Base-by-base conservation (phyloP, 2,329 filamentous ascomycete species). In the Penicillium sp. region DNA sequence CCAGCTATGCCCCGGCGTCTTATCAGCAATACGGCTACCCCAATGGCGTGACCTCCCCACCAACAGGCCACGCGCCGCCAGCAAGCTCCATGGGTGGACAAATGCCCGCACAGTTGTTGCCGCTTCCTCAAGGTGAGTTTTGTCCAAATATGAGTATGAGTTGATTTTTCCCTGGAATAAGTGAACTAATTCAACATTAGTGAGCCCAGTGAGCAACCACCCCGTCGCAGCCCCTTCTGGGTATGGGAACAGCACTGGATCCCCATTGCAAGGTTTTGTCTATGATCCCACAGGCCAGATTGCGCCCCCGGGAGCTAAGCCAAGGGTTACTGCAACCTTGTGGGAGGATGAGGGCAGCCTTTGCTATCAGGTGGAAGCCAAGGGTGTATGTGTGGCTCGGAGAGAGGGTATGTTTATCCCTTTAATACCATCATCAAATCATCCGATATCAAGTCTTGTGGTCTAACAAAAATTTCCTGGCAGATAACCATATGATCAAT, bases 401-500 rank as follows among this genome's bases (percentile, higher is more conserved):
- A 86, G 95, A 75, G 94, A 98, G 86, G 93, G 92, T 95, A 80
- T 69, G 83, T 73, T 60, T 3, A 40, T 37, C 24, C 12, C 2
- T 35, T 6, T 17, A n/a, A 13, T 10, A 13, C 7, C 33, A 22
- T 35, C 10, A 15, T 28, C 13, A 30, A 42, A 12, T n/a, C 12
- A 38, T 37, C 3, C 3, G 8, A 3, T 35, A n/a, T 24, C 30
- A 15, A 22, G 55, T 5, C 7, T n/a, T 17, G 7, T 3, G 22
- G 12, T 24, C 63, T 60, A 22, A 56, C 56, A 37, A 7, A 7
- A 30, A 40, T 17, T 17, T 30, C 15, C n/a, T 22, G 17, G 40
- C 66, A 96, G 94, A 97, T 72, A 98, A 97, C 79, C 92, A 97
- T 80, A 97, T 99, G 92, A 97, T 99, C 78, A 99, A 98, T 73